A percentile compares a stretch with the other conserved stretches of the same genome.
Evolutionary conservation across 805 yeast genomes (phyloP).

Genomic region (Ogataea trehalophila): DNA sequence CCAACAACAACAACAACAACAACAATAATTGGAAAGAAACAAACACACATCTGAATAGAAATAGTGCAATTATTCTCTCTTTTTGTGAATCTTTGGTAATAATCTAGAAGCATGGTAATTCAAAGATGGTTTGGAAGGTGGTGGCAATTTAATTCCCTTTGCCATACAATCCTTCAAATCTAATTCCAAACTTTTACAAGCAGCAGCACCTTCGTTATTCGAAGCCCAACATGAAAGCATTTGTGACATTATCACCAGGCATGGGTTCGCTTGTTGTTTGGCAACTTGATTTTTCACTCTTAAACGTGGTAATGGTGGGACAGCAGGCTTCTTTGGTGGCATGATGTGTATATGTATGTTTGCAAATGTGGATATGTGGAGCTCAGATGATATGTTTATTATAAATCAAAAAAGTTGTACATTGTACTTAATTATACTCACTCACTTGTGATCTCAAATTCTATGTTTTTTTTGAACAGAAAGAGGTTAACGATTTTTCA

Average conservation of each 20-base stretch:
- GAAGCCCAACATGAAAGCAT: constrained; percentile 95
- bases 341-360: constrained; percentile 3
- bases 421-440: too few species aligned
- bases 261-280: constrained; percentile 59
- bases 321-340: constrained; percentile 22
- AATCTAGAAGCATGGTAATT: constrained; percentile 55
- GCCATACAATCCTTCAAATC: constrained; percentile 77
- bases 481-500: too few species aligned
- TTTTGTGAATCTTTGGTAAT: constrained; percentile 47
- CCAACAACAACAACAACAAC: too few species aligned
- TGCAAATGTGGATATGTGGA: too few species aligned
- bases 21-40: too few species aligned
- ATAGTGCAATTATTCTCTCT: constrained; percentile 13
- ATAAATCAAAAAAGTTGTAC: too few species aligned
- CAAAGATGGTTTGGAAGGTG: constrained; percentile 40
- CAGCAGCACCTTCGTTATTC: constrained; percentile 63
- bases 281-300: constrained; percentile 62
- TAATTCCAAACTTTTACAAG: constrained; percentile 59
- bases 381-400: too few species aligned
- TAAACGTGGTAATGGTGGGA: constrained; percentile 73
- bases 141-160: constrained; percentile 27
- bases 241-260: constrained; percentile 77
- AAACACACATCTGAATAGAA: too few species aligned
- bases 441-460: too few species aligned
- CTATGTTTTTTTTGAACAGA: too few species aligned